Evolutionary conservation across 2,329 filamentous ascomycete genomes (phyloP).

Genomic region (Diaporthe eres): DNA sequence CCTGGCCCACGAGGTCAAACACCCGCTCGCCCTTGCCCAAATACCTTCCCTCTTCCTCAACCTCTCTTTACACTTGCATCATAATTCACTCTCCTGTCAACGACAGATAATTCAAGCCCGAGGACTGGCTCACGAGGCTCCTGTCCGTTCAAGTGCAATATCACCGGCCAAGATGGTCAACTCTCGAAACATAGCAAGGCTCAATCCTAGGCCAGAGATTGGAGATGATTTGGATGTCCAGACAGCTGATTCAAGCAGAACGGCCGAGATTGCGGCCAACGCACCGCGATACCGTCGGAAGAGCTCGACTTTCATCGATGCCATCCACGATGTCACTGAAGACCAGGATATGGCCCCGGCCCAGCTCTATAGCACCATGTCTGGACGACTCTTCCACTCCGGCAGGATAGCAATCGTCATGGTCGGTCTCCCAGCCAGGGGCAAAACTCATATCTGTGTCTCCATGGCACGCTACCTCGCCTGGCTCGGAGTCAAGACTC

Average conservation of each 20-base stretch:
- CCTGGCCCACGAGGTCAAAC: neutral
- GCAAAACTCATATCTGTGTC: slow-evolving; percentile 98
- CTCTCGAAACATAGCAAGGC: neutral
- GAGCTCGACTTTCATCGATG: slow-evolving; percentile 97
- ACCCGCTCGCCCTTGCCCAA: neutral
- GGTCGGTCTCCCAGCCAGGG: slow-evolving; percentile 92
- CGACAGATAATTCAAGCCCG: neutral
- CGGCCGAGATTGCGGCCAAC: slow-evolving; percentile 91
- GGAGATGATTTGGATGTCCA: slow-evolving; percentile 40
- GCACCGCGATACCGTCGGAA: slow-evolving; percentile 91
- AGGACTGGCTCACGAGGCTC: neutral
- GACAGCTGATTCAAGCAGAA: slow-evolving; percentile 67
- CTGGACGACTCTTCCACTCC: slow-evolving; percentile 95
- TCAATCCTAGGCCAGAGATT: slow-evolving; percentile 38
- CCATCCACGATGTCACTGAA: slow-evolving; percentile 92
- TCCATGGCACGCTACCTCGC: slow-evolving; percentile 94
- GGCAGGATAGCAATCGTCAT: slow-evolving; percentile 98
- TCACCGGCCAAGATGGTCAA: neutral
- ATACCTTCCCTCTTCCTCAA: neutral
- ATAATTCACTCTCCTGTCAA: neutral
- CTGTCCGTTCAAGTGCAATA: neutral
- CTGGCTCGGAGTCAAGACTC: slow-evolving; percentile 98
- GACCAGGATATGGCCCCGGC: slow-evolving; percentile 89
- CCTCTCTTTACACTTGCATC: neutral
- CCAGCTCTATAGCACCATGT: slow-evolving; percentile 98